Evolutionary conservation across 768 basidiomycete species (phyloP).

Genomic region (Kwoniella dejecticola): DNA sequence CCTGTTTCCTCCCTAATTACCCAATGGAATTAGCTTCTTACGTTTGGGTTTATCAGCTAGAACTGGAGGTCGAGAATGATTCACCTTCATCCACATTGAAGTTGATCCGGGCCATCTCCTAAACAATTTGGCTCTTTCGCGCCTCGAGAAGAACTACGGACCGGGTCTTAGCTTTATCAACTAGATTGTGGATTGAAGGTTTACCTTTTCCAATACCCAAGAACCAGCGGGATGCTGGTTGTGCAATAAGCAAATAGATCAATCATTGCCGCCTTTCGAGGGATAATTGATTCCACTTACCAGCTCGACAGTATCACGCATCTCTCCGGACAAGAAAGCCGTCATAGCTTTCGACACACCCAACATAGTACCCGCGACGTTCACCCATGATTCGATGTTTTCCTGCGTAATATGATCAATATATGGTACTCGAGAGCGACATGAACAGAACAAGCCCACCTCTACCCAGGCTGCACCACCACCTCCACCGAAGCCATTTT

Average conservation of each 20-base stretch:
- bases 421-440: too few species aligned
- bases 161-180: slow-evolving; percentile 66
- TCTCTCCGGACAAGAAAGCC: slow-evolving; percentile 92
- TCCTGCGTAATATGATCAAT: too few species aligned
- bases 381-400: slow-evolving; percentile 80
- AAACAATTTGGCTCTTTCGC: slow-evolving; percentile 85
- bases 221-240: slow-evolving; percentile 49
- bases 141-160: slow-evolving; percentile 78
- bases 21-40: too few species aligned
- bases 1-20: slow-evolving; percentile 67
- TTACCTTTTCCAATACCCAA: slow-evolving; percentile 57
- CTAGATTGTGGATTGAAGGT: not conserved
- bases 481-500: slow-evolving; percentile 62
- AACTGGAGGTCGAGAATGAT: too few species aligned
- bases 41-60: too few species aligned
- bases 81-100: slow-evolving; percentile 91
- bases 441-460: slow-evolving; percentile 60
- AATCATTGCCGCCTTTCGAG: too few species aligned
- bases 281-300: slow-evolving; percentile 61
- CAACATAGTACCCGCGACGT: slow-evolving; percentile 83
- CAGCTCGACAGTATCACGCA: slow-evolving; percentile 72
- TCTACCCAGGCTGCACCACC: slow-evolving; percentile 92
- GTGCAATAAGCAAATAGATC: not conserved
- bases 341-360: slow-evolving; percentile 80
- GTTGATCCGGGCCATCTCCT: slow-evolving; percentile 93